phyloP scores from a whole-genome alignment of 805 yeast genomes.

The Metschnikowia anglica region DNA sequence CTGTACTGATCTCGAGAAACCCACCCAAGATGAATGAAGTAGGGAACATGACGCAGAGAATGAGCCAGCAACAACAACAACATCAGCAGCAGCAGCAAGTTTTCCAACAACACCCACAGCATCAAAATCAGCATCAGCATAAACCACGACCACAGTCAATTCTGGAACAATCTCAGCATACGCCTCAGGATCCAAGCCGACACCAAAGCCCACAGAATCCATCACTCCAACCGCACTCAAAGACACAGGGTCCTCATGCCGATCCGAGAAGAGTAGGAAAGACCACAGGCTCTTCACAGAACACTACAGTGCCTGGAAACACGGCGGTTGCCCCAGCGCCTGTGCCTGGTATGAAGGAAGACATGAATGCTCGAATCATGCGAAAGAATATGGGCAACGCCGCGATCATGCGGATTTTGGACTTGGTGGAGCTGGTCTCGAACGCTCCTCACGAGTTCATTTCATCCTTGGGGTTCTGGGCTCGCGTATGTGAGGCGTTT shows the following conservation, averaged over 20 bases:
- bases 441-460: constrained; percentile 33
- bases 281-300: neutral
- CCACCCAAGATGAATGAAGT: neutral
- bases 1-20: constrained; percentile 4
- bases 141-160: too few relatives aligned
- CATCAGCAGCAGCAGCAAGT: constrained; percentile 20
- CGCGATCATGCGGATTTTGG: constrained; percentile 39
- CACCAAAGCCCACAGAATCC: neutral
- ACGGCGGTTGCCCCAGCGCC: too few relatives aligned
- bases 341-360: too few relatives aligned
- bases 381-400: constrained; percentile 45
- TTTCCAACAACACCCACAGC: constrained; percentile 7
- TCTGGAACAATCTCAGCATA: constrained; percentile 1
- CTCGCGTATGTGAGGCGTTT: constrained; percentile 32
- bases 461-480: constrained; percentile 38
- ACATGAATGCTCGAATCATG: constrained; percentile 30
- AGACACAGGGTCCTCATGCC: too few relatives aligned
- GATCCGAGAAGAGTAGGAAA: neutral
- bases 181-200: neutral
- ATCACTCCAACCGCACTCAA: neutral
- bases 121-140: constrained; percentile 6
- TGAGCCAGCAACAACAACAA: constrained; percentile 15
- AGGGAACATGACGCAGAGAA: neutral
- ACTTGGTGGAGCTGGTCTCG: constrained; percentile 39
- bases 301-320: too few relatives aligned